These are phyloP conservation scores for Tetradesmus obliquus DNA, from an alignment of 139 green algal species.

Conservation along the genomic window DNA sequence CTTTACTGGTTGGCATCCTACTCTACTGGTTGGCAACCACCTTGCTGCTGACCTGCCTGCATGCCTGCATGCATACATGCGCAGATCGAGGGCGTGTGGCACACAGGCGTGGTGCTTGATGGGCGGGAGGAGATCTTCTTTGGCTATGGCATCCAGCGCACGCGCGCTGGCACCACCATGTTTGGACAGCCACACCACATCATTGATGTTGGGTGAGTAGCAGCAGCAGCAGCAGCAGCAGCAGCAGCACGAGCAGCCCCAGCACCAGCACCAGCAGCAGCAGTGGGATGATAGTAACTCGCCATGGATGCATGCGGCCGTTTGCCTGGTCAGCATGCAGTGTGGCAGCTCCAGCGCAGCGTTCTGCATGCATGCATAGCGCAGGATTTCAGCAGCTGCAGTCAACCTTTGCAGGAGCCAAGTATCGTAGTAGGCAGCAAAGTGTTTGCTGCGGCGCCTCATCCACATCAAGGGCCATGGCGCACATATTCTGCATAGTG, in stretches of 20 bases:
- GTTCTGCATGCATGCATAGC: constrained; percentile 20
- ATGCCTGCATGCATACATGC: neutral
- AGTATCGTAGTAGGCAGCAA: too few species aligned
- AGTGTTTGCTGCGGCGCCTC: too few species aligned
- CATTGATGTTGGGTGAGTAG: constrained; percentile 69
- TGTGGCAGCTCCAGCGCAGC: too few species aligned
- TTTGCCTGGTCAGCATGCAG: neutral
- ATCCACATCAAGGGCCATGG: too few species aligned
- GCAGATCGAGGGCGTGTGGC: constrained; percentile 80
- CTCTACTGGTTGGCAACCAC: too few species aligned
- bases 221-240: neutral
- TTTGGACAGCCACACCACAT: constrained; percentile 68
- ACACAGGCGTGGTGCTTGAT: constrained; percentile 73
- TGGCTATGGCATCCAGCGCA: constrained; percentile 68
- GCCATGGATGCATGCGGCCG: neutral
- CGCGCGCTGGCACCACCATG: constrained; percentile 59
- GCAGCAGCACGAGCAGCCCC: too few species aligned
- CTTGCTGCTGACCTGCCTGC: neutral
- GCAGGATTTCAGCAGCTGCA: too few species aligned
- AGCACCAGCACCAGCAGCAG: neutral
- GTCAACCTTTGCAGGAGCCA: too few species aligned
- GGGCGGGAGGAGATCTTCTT: constrained; percentile 65
- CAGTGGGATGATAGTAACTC: neutral
- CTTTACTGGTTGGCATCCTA: too few species aligned
- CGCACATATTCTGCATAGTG: too few species aligned